phyloP scores from a whole-genome alignment of 2,329 filamentous ascomycete species.

The Endocalyx cinctus region DNA sequence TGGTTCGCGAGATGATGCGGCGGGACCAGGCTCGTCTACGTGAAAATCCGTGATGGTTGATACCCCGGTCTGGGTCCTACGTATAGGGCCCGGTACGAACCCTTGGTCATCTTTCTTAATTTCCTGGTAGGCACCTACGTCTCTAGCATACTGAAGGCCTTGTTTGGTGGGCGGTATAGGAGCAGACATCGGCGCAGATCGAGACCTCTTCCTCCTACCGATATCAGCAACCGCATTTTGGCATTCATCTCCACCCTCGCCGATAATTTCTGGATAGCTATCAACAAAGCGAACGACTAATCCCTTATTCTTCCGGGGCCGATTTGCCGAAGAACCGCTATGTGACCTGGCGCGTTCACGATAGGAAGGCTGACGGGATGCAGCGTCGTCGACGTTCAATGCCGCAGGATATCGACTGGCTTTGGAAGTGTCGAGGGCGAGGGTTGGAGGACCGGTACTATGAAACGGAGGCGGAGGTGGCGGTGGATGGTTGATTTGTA shows the following conservation, averaged over 20 bases:
- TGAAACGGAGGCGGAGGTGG: slow-evolving; percentile 31
- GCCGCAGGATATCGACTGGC: slow-evolving; percentile 54
- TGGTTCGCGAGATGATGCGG: slow-evolving; percentile 15
- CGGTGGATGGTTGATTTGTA: slow-evolving; percentile 48
- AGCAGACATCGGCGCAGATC: slow-evolving; percentile 29
- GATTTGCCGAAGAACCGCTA: slow-evolving; percentile 42
- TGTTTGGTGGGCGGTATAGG: slow-evolving; percentile 27
- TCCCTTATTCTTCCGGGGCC: slow-evolving; percentile 53
- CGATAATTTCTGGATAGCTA: slow-evolving; percentile 73
- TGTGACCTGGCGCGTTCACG: slow-evolving; percentile 37
- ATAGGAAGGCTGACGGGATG: slow-evolving; percentile 38
- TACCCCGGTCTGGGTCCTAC: slow-evolving; percentile 55
- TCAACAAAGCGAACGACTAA: slow-evolving; percentile 71
- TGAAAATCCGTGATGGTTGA: slow-evolving; percentile 28
- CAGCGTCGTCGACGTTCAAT: slow-evolving; percentile 38
- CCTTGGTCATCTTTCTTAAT: slow-evolving; percentile 31
- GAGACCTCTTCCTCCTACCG: slow-evolving; percentile 49
- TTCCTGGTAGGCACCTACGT: slow-evolving; percentile 19
- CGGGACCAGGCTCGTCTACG: slow-evolving; percentile 10
- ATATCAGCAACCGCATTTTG: slow-evolving; percentile 69
- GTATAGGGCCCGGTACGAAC: slow-evolving; percentile 51
- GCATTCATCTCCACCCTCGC: slow-evolving; percentile 85
- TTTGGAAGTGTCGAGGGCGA: slow-evolving; percentile 50
- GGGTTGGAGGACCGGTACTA: slow-evolving; percentile 32
- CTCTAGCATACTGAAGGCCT: slow-evolving; percentile 20